Base-by-base conservation (phyloP, 257 asterid species). In the Linderniella brevidens region DNA sequence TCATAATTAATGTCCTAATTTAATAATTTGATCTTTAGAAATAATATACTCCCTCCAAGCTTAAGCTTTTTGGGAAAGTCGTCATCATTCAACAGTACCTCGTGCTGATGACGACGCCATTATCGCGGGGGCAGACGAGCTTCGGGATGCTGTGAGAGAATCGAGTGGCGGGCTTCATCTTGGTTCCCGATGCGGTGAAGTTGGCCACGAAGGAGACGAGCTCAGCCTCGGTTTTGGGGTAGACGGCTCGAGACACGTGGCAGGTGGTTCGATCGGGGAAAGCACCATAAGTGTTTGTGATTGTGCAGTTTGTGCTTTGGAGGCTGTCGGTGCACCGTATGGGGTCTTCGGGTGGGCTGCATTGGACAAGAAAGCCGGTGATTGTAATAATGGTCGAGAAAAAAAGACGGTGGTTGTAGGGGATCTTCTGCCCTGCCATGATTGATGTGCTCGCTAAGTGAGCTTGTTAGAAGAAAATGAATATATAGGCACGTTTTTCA, bases 101-200 rank as follows among this genome's bases (percentile, higher is more conserved):
- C n/a, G 3, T 61, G 32, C 32, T 25, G 32, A 25, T 25, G 3
- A 25, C 32, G 32, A 25, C 32, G 32, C 32, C 32, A 25, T 25
- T 6, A 0, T 49, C 64, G 6, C 69, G 84, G 0, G 70, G 84
- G 53, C 84, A 80, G 1, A 65, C 84, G 35, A 77, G 72, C 56
- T 80, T 77, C 1, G 87, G 77, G 0, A 77, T 74, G 60, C 77
- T 80, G 55, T 80, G 93, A 2, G 93, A 80, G 51, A 44, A 65
- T 3, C 71, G 75, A 0, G 81, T 80, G 0, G 59, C 73, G 1
- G 72, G 80, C 41, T 69, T 80, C 40, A 76, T 66, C 38, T 72
- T 74, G 36, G 13, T 49, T 7, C 40, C 50, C 6, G 55, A 32
- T 52, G 13, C 35, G 8, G 77, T 54, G 2, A 81, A 79, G 4